Percentiles rank a stretch among this genome's conserved stretches.
phyloP scores from a whole-genome alignment of 805 yeast genomes.

The Pichia rugopelliculosa region DNA sequence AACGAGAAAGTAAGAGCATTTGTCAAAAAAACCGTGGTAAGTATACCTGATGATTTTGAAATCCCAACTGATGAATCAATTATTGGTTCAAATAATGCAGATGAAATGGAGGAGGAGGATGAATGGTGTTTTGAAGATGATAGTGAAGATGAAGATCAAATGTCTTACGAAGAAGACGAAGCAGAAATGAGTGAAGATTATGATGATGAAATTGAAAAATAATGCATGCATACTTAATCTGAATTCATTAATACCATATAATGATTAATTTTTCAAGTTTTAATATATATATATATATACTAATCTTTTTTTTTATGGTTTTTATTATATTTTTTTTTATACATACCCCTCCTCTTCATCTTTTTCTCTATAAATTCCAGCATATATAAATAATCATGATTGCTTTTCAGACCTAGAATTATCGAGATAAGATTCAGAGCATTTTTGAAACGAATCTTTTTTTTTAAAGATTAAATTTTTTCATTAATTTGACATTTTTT shows the following conservation, averaged over 20 bases:
- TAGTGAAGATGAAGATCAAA: constrained; percentile 45
- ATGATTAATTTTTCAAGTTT: background rate
- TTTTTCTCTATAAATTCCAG: background rate
- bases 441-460: background rate
- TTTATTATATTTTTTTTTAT: background rate
- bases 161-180: constrained; percentile 35
- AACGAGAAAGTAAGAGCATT: constrained; percentile 68
- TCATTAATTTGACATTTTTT: too few species aligned
- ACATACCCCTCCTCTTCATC: background rate
- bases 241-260: background rate
- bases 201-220: constrained; percentile 30
- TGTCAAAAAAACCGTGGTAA: constrained; percentile 74
- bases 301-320: background rate
- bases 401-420: background rate
- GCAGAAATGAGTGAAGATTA: constrained; percentile 41
- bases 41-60: constrained; percentile 79
- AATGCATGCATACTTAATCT: background rate
- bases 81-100: constrained; percentile 24
- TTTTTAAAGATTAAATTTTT: too few species aligned
- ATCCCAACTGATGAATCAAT: constrained; percentile 43
- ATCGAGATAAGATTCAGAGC: too few species aligned
- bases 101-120: constrained; percentile 35
- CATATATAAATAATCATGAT: background rate
- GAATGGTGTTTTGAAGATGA: constrained; percentile 52
- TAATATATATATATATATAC: too few species aligned